Percentiles rank a stretch among this genome's conserved stretches.
These are phyloP conservation scores for Viola odorata DNA, from an alignment of 345 rosid species.

Conservation along the genomic window DNA sequence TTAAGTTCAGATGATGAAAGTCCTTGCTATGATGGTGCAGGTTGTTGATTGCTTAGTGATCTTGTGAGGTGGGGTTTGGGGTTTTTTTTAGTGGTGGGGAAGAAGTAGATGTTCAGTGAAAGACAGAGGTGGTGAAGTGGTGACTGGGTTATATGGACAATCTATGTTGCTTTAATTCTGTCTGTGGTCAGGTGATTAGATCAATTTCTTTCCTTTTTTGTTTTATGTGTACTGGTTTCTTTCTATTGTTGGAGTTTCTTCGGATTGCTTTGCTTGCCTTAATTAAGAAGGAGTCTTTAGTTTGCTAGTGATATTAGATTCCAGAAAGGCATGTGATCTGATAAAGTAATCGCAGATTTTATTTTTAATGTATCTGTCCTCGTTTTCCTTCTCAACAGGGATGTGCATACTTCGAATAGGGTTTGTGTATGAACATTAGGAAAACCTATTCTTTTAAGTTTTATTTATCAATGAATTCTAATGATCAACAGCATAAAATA, in stretches of 20 bases:
- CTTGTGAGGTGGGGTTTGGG: not conserved
- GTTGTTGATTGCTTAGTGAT: not conserved
- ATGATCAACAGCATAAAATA: too few species aligned
- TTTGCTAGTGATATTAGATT: not conserved
- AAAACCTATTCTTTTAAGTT: not conserved
- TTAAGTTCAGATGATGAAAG: not conserved
- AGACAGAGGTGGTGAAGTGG: not conserved
- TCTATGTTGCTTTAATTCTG: conserved; percentile 1
- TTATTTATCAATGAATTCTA: too few species aligned
- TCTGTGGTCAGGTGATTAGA: not conserved
- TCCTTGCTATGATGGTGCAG: not conserved
- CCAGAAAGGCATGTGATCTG: not conserved
- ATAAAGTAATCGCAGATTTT: not conserved
- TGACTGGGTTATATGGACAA: not conserved
- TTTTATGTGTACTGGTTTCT: not conserved
- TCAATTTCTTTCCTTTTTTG: not conserved
- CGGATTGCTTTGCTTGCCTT: not conserved
- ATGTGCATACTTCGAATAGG: not conserved
- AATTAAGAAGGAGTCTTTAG: not conserved
- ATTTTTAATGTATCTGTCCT: not conserved
- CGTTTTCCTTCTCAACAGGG: not conserved
- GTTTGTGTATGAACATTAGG: not conserved
- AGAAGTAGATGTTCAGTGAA: not conserved
- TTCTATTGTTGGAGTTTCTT: not conserved
- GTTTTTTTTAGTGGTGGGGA: not conserved